These are phyloP conservation scores for Erythrophleum ivorense DNA, from an alignment of 331 rosid species.

Conservation along the genomic window DNA sequence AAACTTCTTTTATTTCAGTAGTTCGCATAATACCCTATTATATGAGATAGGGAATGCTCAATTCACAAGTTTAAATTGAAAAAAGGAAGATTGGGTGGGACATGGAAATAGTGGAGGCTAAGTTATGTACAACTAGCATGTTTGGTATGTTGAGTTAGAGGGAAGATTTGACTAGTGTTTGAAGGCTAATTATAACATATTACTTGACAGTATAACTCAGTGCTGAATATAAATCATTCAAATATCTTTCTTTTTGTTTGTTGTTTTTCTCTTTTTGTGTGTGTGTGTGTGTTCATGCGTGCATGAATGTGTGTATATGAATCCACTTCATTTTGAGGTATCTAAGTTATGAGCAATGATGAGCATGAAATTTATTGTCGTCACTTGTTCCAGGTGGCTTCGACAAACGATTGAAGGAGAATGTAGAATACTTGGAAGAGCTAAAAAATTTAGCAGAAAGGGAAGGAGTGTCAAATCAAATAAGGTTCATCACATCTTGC, in stretches of 20 bases:
- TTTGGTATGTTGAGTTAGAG: constrained; percentile 18
- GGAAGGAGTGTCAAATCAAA: constrained; percentile 65
- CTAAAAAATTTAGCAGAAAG: constrained; percentile 75
- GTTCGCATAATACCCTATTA: neutral
- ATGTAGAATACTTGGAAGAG: constrained; percentile 89
- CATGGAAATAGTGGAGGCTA: neutral
- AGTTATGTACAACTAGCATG: constrained; percentile 9
- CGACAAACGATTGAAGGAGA: constrained; percentile 82
- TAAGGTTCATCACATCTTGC: constrained; percentile 83
- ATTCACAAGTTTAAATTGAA: neutral
- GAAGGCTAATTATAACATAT: constrained; percentile 24
- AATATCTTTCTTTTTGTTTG: neutral
- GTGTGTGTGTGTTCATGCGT: neutral
- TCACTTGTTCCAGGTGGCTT: constrained; percentile 71
- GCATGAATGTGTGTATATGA: neutral
- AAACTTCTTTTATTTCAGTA: neutral
- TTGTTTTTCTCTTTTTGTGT: neutral
- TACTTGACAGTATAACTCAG: constrained; percentile 6
- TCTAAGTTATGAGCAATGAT: neutral
- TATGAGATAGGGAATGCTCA: neutral
- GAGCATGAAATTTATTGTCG: constrained; percentile 23
- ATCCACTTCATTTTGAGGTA: constrained; percentile 29
- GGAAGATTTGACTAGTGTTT: neutral
- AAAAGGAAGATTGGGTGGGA: constrained; percentile 2
- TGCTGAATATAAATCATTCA: constrained; percentile 19